phyloP scores from a whole-genome alignment of 768 basidiomycete genomes.

The Boletus edulis region DNA sequence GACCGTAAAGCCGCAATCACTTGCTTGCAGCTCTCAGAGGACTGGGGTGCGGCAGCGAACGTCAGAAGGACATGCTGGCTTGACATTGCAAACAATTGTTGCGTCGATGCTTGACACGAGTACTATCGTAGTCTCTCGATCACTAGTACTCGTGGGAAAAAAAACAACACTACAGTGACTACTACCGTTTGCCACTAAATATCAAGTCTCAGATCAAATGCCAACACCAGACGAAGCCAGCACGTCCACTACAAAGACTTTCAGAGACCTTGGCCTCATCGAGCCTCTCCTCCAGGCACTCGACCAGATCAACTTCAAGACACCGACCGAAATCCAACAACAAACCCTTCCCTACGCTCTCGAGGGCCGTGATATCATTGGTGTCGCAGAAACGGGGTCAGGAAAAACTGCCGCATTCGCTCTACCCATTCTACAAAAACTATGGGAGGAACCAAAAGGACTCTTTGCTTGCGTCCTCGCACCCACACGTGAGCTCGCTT shows the following conservation, averaged over 20 bases:
- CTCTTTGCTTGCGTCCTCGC: conserved; percentile 93
- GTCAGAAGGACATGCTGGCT: conserved; percentile 61
- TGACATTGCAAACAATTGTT: conserved; percentile 27
- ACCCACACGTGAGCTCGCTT: conserved; percentile 97
- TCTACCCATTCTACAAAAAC: conserved; percentile 89
- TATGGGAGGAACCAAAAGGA: conserved; percentile 95
- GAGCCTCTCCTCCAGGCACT: conserved; percentile 87
- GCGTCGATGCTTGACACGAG: background rate
- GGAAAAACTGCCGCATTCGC: conserved; percentile 99
- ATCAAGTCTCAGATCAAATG: conserved; percentile 42
- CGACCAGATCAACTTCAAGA: conserved; percentile 73
- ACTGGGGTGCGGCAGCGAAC: conserved; percentile 61
- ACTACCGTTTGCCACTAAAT: background rate
- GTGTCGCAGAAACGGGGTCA: conserved; percentile 96
- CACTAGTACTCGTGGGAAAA: conserved; percentile 15
- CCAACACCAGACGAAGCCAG: conserved; percentile 63
- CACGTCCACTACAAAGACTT: conserved; percentile 50
- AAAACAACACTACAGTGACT: background rate
- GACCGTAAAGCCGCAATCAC: conserved; percentile 60
- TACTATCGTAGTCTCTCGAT: no score
- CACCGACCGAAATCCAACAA: conserved; percentile 88
- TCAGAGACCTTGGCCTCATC: conserved; percentile 84
- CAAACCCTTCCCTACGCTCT: conserved; percentile 85
- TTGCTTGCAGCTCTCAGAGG: conserved; percentile 73
- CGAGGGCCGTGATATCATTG: conserved; percentile 92